Evolutionary conservation across 2,329 filamentous ascomycete genomes (phyloP), one percentile per base, ranked within the genome.

Genomic region (Aspergillus latus): DNA sequence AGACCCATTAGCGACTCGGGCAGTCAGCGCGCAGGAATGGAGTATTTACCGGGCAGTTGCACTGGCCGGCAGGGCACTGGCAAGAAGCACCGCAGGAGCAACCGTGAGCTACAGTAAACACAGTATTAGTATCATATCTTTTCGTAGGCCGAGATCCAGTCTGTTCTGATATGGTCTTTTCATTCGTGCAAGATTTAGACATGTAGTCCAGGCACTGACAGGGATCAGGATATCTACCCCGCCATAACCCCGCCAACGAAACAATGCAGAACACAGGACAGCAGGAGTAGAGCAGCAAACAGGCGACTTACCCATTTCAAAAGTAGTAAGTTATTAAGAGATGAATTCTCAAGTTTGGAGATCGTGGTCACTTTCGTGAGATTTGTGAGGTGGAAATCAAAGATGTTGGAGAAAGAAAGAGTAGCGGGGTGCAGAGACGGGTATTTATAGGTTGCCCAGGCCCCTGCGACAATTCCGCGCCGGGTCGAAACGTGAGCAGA

Each of bases 11-110:
- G 44, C 49, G 16, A 13, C 21, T 44, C 15, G 26, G 10, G 26
- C 21, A 39, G 21, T 46, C 34, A 13, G 36, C 30, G 26, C 40
- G 15, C 28, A 11, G 21, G 7, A 51, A 28, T 28, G 37, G 26
- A 13, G 16, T 49, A 69, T 70, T 54, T 71, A 74, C 72, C 36
- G 70, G 70, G 72, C 73, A 75, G 57, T 73, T 62, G 72, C 73
- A 75, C 43, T 62, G 54, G 63, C 73, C 73, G 62, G 72, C 65
- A 62, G 73, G 73, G 69, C 73, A 74, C 63, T 71, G 66, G 72
- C 73, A 76, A 58, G 72, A 72, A 64, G 67, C 56, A 60, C 74
- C 74, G 65, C 73, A 75, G 68, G 66, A 71, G 69, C 73, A 76
- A 60, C 64, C 66, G 72, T 74, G 72, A 65, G 62, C 64, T 71